Base-by-base conservation (phyloP, 2,329 filamentous ascomycete genomes). In the Colletotrichum sp. region DNA sequence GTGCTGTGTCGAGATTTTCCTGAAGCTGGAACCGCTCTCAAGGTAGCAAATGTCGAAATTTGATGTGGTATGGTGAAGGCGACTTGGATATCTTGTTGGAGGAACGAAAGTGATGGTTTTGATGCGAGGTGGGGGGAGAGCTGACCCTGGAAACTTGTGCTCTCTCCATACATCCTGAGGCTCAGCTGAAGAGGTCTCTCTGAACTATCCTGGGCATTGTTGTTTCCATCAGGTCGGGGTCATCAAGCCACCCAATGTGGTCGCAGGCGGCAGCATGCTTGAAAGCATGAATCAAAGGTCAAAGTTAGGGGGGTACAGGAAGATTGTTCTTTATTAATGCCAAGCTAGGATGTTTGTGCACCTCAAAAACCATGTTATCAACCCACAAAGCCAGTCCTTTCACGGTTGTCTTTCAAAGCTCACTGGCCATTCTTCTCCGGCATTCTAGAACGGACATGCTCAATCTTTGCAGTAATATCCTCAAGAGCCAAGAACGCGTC, bases 101-200 rank as follows among this genome's bases (percentile, higher is more conserved):
- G 18, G 39, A n/a, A n/a, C 39, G 18, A 10, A 39, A 48, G 9
- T 12, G 4, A 0, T n/a, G 39, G 9, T 48, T 48, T n/a, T 48
- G 39, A 9, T 48, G 39, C 39, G 18, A n/a, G 0, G 6, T 48
- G 5, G 18, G 1, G 18, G 39, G 9, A 48, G 3, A 48, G 39
- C 3, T 7, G 18, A 4, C 39, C 9, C 9, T 12, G 0, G 39
- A 0, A n/a, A n/a, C 18, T n/a, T 48, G 39, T 12, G 39, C 18
- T n/a, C 39, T 48, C 9, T n/a, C 1, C 18, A 48, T 48, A n/a
- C 18, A 48, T 10, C 18, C 39, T 43, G 16, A 18, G 4, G 4
- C 0, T 39, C 14, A 18, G 36, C 36, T 43, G 36, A 2, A 18
- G 36, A 43, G 36, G 36, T 43, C 0, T 43, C 1, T 43, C 0